Evolutionary conservation across 1,139 yeast genomes (phyloP).

Genomic region (Taphrina confusa): DNA sequence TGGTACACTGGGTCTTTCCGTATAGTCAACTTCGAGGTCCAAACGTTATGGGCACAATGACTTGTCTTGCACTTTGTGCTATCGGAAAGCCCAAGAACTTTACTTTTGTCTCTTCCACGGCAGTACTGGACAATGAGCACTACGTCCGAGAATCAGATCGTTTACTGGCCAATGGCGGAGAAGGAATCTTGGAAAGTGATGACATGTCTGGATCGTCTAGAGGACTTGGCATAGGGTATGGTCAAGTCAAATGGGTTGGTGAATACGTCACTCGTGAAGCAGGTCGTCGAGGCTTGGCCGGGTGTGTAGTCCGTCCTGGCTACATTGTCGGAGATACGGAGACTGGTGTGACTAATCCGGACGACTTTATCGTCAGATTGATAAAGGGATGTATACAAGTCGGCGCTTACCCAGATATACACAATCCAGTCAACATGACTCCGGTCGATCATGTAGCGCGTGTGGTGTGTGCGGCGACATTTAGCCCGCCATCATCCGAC

Average conservation of each 20-base stretch:
- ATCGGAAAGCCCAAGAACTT: conserved; percentile 81
- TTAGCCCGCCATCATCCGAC: conserved; percentile 62
- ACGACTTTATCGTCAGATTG: conserved; percentile 91
- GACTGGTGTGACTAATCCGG: conserved; percentile 89
- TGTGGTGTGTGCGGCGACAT: conserved; percentile 78
- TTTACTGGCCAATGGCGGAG: conserved; percentile 61
- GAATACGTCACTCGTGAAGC: conserved; percentile 86
- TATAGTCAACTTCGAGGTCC: conserved; percentile 88
- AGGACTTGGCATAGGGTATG: conserved; percentile 90
- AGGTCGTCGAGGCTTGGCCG: conserved; percentile 76
- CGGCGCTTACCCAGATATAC: conserved; percentile 79
- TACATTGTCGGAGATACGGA: conserved; percentile 83
- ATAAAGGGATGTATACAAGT: conserved; percentile 90
- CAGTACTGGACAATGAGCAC: conserved; percentile 81
- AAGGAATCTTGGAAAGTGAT: conserved; percentile 79
- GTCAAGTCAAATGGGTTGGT: conserved; percentile 97
- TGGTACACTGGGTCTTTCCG: conserved; percentile 98
- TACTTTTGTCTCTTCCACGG: conserved; percentile 92
- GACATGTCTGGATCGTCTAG: conserved; percentile 73
- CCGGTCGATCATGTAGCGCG: conserved; percentile 98
- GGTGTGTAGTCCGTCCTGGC: conserved; percentile 92
- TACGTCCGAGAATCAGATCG: conserved; percentile 76
- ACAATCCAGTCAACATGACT: conserved; percentile 89
- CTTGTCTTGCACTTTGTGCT: conserved; percentile 75
- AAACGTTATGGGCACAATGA: conserved; percentile 83